Base-by-base conservation (phyloP, 1,284 basidiomycete species). In the Inonotus obliquus region DNA sequence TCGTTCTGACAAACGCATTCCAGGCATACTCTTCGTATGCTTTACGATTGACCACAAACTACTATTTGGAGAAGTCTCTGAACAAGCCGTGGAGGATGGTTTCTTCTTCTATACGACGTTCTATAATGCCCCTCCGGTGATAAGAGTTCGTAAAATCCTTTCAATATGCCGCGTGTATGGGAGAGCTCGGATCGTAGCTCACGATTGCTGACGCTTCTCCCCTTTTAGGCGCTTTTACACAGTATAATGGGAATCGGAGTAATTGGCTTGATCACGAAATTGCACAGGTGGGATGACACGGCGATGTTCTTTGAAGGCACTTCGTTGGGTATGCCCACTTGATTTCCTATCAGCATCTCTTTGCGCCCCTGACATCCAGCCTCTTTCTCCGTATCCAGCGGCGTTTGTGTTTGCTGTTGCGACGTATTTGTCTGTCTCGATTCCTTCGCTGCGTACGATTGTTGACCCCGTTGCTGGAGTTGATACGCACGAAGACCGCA, bases 301-400 rank as follows among this genome's bases (percentile, higher is more conserved):
- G 94, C 94, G 14, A 83, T 94, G 76, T 94, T 92, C 77, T 96
- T 96, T 72, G 94, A 96, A 73, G 94, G 94, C 41, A 86, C 87
- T 29, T 86, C 85, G 66, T 75, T 95, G 63, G 90, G 92, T 94
- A 44, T 21, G 67, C 68, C 80, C 63, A 3, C 21, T 25, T 41
- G 39, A 56, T 52, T 13, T 35, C 61, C 21, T 59, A 7, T 19
- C 41, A n/a, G 56, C 54, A 29, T 45, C 54, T 63, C 49, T 56
- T 23, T 23, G 17, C 54, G 35, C 47, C 51, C 49, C 52, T 60
- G 10, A 25, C 57, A 32, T 52, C 32, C 14, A 53, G 21, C 52
- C 56, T 29, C 37, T 10, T 48, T n/a, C 63, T 13, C 9, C 51
- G 51, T 32, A 39, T 27, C 14, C 55, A 94, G 93, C 77, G 35